phyloP scores from a whole-genome alignment of 225 moss, liverwort and hornwort genomes.

The Bryoerythrophyllum caledonicum region DNA sequence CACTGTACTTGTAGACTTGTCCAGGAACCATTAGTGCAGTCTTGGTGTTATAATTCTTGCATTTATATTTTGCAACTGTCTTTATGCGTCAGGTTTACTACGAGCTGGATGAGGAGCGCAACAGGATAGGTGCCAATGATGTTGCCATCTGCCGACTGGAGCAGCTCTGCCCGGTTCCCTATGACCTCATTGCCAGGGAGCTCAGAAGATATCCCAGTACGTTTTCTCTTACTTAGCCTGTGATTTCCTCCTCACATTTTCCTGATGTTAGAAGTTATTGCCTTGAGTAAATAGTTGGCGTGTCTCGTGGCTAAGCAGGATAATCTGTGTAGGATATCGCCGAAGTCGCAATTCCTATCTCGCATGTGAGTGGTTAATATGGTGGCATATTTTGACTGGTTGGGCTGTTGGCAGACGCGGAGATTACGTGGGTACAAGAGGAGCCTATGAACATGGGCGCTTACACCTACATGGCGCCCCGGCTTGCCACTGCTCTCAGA shows the following conservation, averaged over 20 bases:
- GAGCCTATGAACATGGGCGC: conserved; percentile 98
- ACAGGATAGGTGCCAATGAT: conserved; percentile 60
- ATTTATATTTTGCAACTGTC: neutral
- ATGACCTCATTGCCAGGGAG: conserved; percentile 82
- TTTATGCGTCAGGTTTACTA: conserved; percentile 74
- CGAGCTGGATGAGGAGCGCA: conserved; percentile 95
- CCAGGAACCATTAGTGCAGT: neutral
- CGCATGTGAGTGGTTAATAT: neutral
- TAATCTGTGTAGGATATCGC: no score
- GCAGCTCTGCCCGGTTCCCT: conserved; percentile 97
- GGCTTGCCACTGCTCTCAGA: conserved; percentile 72
- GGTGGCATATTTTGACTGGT: neutral
- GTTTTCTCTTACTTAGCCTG: conserved; percentile 11
- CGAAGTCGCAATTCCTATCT: neutral
- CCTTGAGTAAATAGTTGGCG: no score
- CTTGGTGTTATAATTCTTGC: neutral
- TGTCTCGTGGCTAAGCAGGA: no score
- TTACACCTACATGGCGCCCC: conserved; percentile 63
- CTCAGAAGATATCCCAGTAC: conserved; percentile 93
- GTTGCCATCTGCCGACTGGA: conserved; percentile 91
- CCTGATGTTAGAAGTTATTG: no score
- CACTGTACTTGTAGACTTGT: neutral
- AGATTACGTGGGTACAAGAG: conserved; percentile 91
- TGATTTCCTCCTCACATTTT: neutral
- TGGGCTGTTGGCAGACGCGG: conserved; percentile 63